Base-by-base conservation (phyloP, 1,284 basidiomycete species). In the Leucoagaricus sp. region DNA sequence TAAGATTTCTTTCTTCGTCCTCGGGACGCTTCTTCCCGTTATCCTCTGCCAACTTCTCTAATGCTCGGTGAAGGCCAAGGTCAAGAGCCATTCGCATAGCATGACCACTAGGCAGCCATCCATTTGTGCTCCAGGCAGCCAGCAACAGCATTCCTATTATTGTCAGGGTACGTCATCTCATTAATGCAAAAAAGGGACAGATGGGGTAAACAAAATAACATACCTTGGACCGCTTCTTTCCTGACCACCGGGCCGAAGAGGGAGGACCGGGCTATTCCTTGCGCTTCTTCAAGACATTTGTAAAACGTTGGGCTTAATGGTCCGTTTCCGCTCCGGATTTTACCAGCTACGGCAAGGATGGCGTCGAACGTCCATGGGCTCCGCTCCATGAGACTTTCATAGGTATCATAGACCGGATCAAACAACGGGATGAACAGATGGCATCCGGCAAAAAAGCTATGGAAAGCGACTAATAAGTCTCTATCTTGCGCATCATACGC, bases 1-100 rank as follows among this genome's bases (percentile, higher is more conserved):
- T 88, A 26, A 96, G 78, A 66, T 96, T 87, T 53, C 94, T 77
- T 70, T 96, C 93, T 69, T 96, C 93, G 59, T 89, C 88, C 55
- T 94, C 86, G 2, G 84, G 80, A 46, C 87, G 78, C 61, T 84
- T 80, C 68, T 89, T 87, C 29, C 80, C 83, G 56, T 69, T 78
- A 50, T 79, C 80, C 58, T 94, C 91, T 1, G 89, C 91, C n/a
- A 97, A 80, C 68, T 93, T 95, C 69, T 96, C 94, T 46, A 96
- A 74, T 1, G 93, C 93, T 38, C 91, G 85, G 70, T 97, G 94
- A 21, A 97, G 78, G 31, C 94, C 94, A 53, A 97, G 85, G 70
- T 97, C 94, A 57, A 97, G 77, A 7, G 93, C 94, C 92, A 96
- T 96, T 38, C 94, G 85, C 83, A 97, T 88, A 2, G 94, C 94